These are phyloP conservation scores for Alternaria triticimaculans DNA, from an alignment of 2,329 filamentous ascomycete species.

Conservation along the genomic window DNA sequence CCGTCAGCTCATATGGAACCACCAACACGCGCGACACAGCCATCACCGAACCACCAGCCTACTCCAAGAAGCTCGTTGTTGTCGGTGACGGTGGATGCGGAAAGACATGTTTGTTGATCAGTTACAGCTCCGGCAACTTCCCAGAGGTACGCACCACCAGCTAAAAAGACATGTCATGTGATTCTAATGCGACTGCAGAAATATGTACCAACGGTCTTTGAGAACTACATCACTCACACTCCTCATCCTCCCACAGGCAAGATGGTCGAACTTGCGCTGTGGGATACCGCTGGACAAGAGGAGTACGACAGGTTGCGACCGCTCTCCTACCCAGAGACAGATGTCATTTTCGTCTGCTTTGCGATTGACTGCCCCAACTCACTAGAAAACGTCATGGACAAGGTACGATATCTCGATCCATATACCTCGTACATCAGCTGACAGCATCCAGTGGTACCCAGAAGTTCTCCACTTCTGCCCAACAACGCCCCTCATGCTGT, in stretches of 20 bases:
- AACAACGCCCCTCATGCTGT: conserved; percentile 92
- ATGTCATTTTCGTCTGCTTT: conserved; percentile 98
- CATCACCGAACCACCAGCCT: conserved; percentile 87
- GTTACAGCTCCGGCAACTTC: conserved; percentile 98
- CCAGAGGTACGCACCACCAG: conserved; percentile 74
- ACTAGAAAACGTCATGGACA: conserved; percentile 97
- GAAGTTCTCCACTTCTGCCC: conserved; percentile 99
- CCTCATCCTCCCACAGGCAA: conserved; percentile 87
- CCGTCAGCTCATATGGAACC: conserved; percentile 84
- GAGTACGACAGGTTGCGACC: conserved; percentile 97
- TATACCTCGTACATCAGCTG: conserved; percentile 19
- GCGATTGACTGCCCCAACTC: conserved; percentile 99
- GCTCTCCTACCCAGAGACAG: conserved; percentile 96
- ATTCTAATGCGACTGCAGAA: conserved; percentile 66
- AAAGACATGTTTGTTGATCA: conserved; percentile 98
- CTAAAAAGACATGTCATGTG: background rate
- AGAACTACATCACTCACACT: conserved; percentile 99
- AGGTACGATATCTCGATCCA: conserved; percentile 65
- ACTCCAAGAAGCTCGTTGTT: conserved; percentile 99
- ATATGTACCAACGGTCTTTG: conserved; percentile 99
- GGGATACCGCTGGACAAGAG: conserved; percentile 98
- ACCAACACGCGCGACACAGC: conserved; percentile 79
- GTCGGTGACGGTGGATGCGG: conserved; percentile 97
- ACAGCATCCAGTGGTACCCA: conserved; percentile 84
- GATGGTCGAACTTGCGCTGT: conserved; percentile 93